These are phyloP conservation scores for Exophiala bonariae DNA, from an alignment of 2,329 filamentous ascomycete genomes.

Conservation along the genomic window DNA sequence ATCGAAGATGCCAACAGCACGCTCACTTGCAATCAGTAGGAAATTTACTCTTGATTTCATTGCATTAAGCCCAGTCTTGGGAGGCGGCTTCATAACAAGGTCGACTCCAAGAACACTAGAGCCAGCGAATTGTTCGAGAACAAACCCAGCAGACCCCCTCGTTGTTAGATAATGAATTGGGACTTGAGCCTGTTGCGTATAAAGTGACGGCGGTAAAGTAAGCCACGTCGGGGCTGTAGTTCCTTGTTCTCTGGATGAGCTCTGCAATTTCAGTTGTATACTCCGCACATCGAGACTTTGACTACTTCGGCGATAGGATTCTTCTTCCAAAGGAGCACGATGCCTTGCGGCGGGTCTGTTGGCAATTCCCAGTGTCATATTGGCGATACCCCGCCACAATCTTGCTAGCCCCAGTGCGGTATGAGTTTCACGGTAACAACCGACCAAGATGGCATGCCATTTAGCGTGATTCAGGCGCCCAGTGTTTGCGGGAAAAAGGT, in stretches of 20 bases:
- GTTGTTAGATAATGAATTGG: not conserved
- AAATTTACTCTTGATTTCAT: not conserved
- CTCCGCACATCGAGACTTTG: not conserved
- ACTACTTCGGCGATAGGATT: too few species aligned
- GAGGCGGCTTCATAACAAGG: not conserved
- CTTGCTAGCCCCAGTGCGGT: too few species aligned
- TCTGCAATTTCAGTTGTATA: too few species aligned
- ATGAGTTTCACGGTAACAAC: too few species aligned
- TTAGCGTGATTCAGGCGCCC: too few species aligned
- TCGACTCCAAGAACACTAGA: not conserved
- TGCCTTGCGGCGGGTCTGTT: too few species aligned
- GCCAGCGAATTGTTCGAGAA: not conserved
- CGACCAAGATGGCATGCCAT: too few species aligned
- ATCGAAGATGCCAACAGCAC: not conserved
- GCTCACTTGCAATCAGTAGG: not conserved
- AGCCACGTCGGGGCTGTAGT: not conserved
- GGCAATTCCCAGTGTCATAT: too few species aligned
- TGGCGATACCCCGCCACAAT: too few species aligned
- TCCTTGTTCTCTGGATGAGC: too few species aligned
- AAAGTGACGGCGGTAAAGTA: not conserved
- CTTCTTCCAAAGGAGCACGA: too few species aligned
- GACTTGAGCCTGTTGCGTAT: not conserved
- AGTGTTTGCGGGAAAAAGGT: too few species aligned
- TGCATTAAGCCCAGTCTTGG: not conserved
- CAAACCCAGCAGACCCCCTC: not conserved